Conservation (phyloP, 768 basidiomycete species). For the Coprinopsis cinerea region DNA sequence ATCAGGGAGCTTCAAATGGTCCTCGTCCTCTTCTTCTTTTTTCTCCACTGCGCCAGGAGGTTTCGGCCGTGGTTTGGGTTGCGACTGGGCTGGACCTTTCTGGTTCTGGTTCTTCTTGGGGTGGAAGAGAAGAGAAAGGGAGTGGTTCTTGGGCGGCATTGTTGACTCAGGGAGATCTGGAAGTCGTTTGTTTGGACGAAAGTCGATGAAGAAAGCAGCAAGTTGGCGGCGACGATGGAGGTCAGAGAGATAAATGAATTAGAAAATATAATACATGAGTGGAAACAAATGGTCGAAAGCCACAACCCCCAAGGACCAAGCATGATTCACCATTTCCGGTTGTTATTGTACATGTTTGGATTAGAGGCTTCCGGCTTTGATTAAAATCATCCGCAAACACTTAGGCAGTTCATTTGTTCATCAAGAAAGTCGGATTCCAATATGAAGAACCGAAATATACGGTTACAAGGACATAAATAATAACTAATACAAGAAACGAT, state of each 20-base stretch:
- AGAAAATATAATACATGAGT: not conserved
- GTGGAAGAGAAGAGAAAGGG: slow-evolving; percentile 52
- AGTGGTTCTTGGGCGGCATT: slow-evolving; percentile 13
- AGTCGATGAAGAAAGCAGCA: too few relatives aligned
- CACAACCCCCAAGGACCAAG: not conserved
- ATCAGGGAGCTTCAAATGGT: slow-evolving; percentile 56
- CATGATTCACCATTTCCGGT: not conserved
- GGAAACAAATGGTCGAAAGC: not conserved
- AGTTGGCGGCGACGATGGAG: not conserved
- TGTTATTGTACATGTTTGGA: not conserved
- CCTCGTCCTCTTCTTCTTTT: slow-evolving; percentile 33
- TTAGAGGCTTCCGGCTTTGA: too few relatives aligned
- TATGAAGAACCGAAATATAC: too few relatives aligned
- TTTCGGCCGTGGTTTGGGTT: slow-evolving; percentile 34
- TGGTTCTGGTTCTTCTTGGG: slow-evolving; percentile 53
- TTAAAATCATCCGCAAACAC: too few relatives aligned
- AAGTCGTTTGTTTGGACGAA: too few relatives aligned
- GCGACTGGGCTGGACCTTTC: slow-evolving; percentile 25
- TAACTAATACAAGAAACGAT: not conserved
- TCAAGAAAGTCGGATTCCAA: not conserved
- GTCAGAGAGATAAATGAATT: not conserved
- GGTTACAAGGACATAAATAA: not conserved
- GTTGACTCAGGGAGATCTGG: not conserved
- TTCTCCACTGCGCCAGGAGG: slow-evolving; percentile 18
- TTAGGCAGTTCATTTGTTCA: too few relatives aligned